Evolutionary conservation across 2,329 filamentous ascomycete genomes (phyloP).

Genomic region (Alternaria longipes): DNA sequence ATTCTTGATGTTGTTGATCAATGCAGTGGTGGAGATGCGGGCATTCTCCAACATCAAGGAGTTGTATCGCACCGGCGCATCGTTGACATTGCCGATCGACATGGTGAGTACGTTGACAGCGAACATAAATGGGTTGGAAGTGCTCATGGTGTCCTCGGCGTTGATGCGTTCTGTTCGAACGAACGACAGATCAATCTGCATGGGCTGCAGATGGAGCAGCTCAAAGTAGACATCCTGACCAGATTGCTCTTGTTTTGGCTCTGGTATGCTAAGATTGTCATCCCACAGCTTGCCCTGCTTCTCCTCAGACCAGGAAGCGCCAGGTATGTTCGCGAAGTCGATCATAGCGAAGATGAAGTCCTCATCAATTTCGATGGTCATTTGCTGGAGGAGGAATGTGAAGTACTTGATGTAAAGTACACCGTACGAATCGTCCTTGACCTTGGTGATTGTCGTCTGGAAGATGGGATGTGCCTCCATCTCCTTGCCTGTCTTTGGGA

Average conservation of each 20-base stretch:
- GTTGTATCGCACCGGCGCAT: constrained; percentile 92
- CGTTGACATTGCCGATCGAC: constrained; percentile 99
- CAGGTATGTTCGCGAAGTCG: constrained; percentile 93
- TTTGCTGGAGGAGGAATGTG: constrained; percentile 90
- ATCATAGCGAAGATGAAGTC: constrained; percentile 97
- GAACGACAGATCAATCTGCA: constrained; percentile 97
- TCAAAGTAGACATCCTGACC: constrained; percentile 99
- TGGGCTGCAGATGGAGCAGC: constrained; percentile 93
- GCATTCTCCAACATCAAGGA: constrained; percentile 95
- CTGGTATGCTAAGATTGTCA: constrained; percentile 88
- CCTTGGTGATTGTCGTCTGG: constrained; percentile 87
- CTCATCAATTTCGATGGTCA: constrained; percentile 97
- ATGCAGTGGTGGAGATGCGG: constrained; percentile 82
- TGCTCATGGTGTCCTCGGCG: constrained; percentile 88
- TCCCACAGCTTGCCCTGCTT: constrained; percentile 89
- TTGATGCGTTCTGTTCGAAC: constrained; percentile 97
- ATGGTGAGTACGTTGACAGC: constrained; percentile 98
- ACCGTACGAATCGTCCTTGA: constrained; percentile 98
- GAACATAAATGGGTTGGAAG: constrained; percentile 96
- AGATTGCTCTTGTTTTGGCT: constrained; percentile 82
- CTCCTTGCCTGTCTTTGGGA: constrained; percentile 95
- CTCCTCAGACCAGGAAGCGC: constrained; percentile 85
- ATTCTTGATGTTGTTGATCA: constrained; percentile 86
- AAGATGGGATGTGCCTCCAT: constrained; percentile 96
- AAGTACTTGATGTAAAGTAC: constrained; percentile 99